Evolutionary conservation across 2,329 filamentous ascomycete species (phyloP).

Genomic region (Cladosporium cucumerinum): DNA sequence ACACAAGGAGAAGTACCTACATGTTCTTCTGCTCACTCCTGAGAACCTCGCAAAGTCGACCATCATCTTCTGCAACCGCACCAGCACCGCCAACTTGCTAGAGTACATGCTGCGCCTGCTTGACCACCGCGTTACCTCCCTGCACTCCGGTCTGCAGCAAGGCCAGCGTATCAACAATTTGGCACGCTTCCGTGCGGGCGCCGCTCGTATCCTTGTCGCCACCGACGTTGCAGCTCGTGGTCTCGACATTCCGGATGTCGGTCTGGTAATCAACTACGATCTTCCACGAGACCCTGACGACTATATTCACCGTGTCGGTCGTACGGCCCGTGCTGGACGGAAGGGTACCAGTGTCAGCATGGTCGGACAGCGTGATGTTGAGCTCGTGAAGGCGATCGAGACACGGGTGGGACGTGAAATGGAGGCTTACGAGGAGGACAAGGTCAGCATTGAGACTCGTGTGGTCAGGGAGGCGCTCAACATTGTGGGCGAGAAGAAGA

Average conservation of each 20-base stretch:
- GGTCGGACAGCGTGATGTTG: constrained; percentile 88
- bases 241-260: constrained; percentile 91
- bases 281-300: constrained; percentile 94
- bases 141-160: constrained; percentile 85
- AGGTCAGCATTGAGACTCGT: constrained; percentile 88
- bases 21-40: constrained; percentile 79
- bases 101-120: constrained; percentile 84
- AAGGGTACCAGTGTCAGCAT: constrained; percentile 80
- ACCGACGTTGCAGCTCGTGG: constrained; percentile 93
- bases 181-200: constrained; percentile 83
- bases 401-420: constrained; percentile 74
- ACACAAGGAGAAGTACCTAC: constrained; percentile 91
- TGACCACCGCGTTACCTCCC: constrained; percentile 81
- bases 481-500: constrained; percentile 90
- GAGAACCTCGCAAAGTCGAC: constrained; percentile 70
- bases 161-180: constrained; percentile 82
- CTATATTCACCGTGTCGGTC: constrained; percentile 94
- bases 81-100: constrained; percentile 80
- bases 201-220: constrained; percentile 84
- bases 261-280: constrained; percentile 90
- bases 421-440: constrained; percentile 81
- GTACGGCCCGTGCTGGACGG: constrained; percentile 88
- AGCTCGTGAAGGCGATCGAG: constrained; percentile 88
- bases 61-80: constrained; percentile 95
- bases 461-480: constrained; percentile 84